Evolutionary conservation across 2,329 filamentous ascomycete genomes (phyloP), one percentile per base, ranked within the genome.

Genomic region (Chaetomium sp.): DNA sequence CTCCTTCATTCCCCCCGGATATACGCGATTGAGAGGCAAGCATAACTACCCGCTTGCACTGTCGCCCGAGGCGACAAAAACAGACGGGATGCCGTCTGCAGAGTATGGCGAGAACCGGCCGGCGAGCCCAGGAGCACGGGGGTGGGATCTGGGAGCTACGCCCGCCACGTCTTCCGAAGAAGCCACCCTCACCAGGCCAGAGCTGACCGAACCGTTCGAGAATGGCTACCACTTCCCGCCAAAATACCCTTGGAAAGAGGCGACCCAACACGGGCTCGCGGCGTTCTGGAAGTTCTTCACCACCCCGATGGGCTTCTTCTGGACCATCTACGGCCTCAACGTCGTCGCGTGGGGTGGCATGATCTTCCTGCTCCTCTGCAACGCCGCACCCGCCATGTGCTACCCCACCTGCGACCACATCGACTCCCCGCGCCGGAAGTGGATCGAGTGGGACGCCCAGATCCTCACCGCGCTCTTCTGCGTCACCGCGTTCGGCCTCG

Each of bases 261-360:
- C 87, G 1, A 84, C 85, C 1, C 78, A 75, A 23, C 85, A 87
- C 60, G 85, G 83, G 1, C 72, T 87, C 13, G 78, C 82, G 31
- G 83, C 85, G 0, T 91, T 90, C 73, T 89, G 87, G 86, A 83
- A 85, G 60, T 96, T 92, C 79, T 85, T 90, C 71, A 79, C 85
- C 45, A 96, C 91, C 0, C 90, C 90, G 0, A 76, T 90, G 62
- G 92, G 92, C 2, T 92, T 95, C 74, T 79, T 91, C 61, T 85
- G 94, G 49, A 90, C 88, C 2, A 75, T 96, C 6, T 96, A 96
- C 76, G 87, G 89, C 13, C 83, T 95, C 64, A 93, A 94, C 68
- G 85, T 96, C 23, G 86, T 96, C 10, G 93, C 90, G 0, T 96
- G 92, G 92, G 92, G 92, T 59, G 92, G 90, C 64, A 96, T 96